Percentiles rank a stretch among this genome's conserved stretches.
These are phyloP conservation scores for Aphanocladium album DNA, from an alignment of 2,329 filamentous ascomycete genomes.

Conservation along the genomic window DNA sequence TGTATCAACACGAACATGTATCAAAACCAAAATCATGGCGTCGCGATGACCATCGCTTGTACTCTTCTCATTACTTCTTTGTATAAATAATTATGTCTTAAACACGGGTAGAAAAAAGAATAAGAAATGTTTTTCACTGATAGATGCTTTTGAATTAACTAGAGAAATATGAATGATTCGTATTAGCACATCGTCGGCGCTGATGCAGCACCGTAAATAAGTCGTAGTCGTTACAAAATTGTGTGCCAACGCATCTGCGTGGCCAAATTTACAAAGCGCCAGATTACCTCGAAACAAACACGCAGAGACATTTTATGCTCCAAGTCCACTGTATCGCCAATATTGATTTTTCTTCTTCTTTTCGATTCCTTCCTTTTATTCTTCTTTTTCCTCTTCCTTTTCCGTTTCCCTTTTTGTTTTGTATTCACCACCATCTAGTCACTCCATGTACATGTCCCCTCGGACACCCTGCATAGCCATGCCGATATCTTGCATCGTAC, in stretches of 20 bases:
- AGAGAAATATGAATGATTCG: constrained; percentile 53
- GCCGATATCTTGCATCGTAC: constrained; percentile 39
- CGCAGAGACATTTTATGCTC: not conserved
- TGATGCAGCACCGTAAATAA: constrained; percentile 19
- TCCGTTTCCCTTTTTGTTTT: not conserved
- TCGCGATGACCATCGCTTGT: not conserved
- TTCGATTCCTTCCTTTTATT: constrained; percentile 2
- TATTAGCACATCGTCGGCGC: constrained; percentile 29
- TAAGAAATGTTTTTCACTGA: not conserved
- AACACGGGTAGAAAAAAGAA: not conserved
- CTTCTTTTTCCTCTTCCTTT: not conserved
- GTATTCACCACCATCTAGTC: constrained; percentile 13
- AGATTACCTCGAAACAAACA: not conserved
- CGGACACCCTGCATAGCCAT: constrained; percentile 42
- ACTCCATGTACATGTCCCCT: constrained; percentile 51
- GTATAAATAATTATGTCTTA: constrained; percentile 4
- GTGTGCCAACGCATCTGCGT: not conserved
- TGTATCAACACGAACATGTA: constrained; percentile 6
- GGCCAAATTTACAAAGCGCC: not conserved
- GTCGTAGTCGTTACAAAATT: constrained; percentile 26
- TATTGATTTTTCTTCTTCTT: not conserved
- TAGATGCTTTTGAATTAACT: not conserved
- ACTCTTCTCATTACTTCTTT: constrained; percentile 13
- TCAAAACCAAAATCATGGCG: not conserved
- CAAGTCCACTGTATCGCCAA: not conserved